phyloP scores from a whole-genome alignment of 805 yeast species.

The Brettanomyces naardenensis region DNA sequence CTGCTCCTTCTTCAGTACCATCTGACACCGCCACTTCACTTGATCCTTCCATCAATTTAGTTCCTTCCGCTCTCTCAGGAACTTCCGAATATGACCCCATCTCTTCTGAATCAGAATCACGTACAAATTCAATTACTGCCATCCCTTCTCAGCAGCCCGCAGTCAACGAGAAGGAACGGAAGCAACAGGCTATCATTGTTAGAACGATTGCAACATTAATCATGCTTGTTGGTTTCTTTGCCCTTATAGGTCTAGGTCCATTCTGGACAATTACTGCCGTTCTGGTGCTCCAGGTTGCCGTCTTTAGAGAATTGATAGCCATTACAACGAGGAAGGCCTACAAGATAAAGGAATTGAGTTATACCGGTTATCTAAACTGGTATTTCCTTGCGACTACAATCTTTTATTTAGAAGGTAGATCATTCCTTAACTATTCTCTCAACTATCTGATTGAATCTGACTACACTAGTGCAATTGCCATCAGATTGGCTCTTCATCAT shows the following conservation, averaged over 20 bases:
- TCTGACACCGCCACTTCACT: no score
- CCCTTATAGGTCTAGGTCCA: slow-evolving; percentile 76
- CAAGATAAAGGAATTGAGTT: slow-evolving; percentile 73
- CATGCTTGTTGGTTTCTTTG: slow-evolving; percentile 72
- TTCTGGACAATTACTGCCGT: slow-evolving; percentile 69
- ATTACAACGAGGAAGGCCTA: slow-evolving; percentile 66
- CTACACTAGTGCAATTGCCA: slow-evolving; percentile 20
- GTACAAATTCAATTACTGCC: no score
- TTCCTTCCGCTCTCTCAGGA: no score
- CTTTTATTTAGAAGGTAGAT: slow-evolving; percentile 83
- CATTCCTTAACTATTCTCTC: slow-evolving; percentile 50
- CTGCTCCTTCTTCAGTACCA: no score
- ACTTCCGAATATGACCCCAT: no score
- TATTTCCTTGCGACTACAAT: slow-evolving; percentile 82
- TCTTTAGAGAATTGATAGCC: slow-evolving; percentile 86
- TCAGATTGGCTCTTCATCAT: slow-evolving; percentile 48
- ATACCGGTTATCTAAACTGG: slow-evolving; percentile 84
- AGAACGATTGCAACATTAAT: slow-evolving; percentile 91
- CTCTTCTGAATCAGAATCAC: no score
- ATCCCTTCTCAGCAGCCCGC: no score
- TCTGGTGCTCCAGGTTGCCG: slow-evolving; percentile 65
- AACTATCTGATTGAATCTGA: slow-evolving; percentile 21
- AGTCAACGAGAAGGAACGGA: slow-evolving; percentile 46
- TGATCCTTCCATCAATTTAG: no score
- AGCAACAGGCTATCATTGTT: slow-evolving; percentile 76